Evolutionary conservation across 2,329 filamentous ascomycete genomes (phyloP).

Genomic region (Fusarium foetens): DNA sequence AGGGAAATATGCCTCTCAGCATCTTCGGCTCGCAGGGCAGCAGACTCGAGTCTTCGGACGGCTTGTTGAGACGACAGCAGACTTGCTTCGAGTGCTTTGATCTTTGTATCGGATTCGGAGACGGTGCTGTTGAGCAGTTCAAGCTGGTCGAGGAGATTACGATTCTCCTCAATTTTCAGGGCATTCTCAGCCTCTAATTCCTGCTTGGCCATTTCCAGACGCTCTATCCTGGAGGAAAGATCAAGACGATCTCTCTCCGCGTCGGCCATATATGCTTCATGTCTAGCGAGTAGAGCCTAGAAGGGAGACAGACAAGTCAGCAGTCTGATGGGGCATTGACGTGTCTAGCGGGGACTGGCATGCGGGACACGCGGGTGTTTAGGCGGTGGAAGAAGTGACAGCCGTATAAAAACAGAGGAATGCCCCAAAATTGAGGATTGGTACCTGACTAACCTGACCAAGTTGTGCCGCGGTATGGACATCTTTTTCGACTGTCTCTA

Average conservation of each 20-base stretch:
- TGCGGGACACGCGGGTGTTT: conserved; percentile 29
- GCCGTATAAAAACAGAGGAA: conserved; percentile 32
- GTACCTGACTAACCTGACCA: conserved; percentile 80
- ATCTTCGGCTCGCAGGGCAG: conserved; percentile 78
- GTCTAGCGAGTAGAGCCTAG: conserved; percentile 89
- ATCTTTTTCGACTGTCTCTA: conserved; percentile 87
- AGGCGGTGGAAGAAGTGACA: conserved; percentile 15
- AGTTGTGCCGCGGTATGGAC: conserved; percentile 86
- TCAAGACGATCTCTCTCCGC: conserved; percentile 84
- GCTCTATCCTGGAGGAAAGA: conserved; percentile 77
- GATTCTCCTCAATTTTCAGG: conserved; percentile 83
- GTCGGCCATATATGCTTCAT: conserved; percentile 94
- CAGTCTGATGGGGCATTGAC: conserved; percentile 51
- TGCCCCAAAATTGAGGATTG: conserved; percentile 38
- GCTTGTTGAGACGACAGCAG: conserved; percentile 82
- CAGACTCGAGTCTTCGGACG: conserved; percentile 76
- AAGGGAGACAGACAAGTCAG: conserved; percentile 70
- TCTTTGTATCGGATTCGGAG: conserved; percentile 80
- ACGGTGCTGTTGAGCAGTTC: conserved; percentile 85
- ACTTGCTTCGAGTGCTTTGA: conserved; percentile 79
- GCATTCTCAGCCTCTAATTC: conserved; percentile 81
- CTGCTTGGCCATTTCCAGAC: conserved; percentile 78
- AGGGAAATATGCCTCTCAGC: conserved; percentile 83
- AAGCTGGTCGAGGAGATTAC: conserved; percentile 81
- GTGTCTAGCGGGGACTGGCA: conserved; percentile 37